Evolutionary conservation across 176 grass and related monocot genomes (phyloP).

Genomic region (Musa acuminata): DNA sequence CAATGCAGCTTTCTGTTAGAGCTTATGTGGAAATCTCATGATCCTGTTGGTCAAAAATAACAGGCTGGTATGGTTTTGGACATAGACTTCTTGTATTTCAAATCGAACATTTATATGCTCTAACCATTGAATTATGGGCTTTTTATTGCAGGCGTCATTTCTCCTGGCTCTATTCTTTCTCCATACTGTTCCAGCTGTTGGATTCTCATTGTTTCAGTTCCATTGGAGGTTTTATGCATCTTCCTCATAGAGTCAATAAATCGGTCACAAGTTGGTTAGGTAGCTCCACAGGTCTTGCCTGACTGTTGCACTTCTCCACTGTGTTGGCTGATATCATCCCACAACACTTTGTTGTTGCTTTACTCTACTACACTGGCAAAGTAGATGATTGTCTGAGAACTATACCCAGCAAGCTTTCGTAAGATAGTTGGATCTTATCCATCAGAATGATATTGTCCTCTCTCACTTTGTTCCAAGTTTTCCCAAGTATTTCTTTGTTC

Average conservation of each 20-base stretch:
- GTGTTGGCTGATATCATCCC: not conserved
- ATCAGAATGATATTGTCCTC: not conserved
- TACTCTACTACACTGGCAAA: not conserved
- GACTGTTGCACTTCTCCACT: not conserved
- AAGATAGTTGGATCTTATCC: not conserved
- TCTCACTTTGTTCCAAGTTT: not conserved
- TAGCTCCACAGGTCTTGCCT: not conserved
- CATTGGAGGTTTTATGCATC: not conserved
- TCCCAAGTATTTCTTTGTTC: not conserved
- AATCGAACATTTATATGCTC: not conserved
- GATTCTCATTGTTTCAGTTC: conserved; percentile 7
- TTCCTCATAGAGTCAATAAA: not conserved
- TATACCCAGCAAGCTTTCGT: not conserved
- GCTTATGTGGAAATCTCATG: conserved; percentile 35
- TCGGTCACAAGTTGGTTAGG: not conserved
- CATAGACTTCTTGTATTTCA: not conserved
- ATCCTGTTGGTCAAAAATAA: conserved; percentile 20
- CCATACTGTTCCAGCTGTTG: not conserved
- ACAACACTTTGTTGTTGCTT: not conserved
- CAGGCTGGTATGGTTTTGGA: conserved; percentile 35
- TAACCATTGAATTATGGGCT: conserved; percentile 2
- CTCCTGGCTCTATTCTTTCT: not conserved
- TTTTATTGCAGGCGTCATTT: not conserved
- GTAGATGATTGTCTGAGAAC: not conserved
- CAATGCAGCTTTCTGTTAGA: conserved; percentile 30